Conservation (phyloP, 2,329 filamentous ascomycete species). For the Pseudocercospora pini-densiflorae region DNA sequence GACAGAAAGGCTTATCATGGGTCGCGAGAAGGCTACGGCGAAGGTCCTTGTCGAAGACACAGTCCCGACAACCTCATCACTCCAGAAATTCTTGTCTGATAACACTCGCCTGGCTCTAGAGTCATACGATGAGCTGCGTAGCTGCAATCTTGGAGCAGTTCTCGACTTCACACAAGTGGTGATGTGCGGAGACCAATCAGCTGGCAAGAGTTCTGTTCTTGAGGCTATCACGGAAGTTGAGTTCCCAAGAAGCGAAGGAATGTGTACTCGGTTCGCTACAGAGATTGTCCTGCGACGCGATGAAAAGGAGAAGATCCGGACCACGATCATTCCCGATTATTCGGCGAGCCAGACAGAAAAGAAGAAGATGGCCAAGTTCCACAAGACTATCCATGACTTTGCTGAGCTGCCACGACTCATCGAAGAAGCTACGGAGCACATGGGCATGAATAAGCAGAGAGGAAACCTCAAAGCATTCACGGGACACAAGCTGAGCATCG, state of each 20-base stretch:
- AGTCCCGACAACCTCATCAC: no score
- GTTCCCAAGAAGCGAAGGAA: not conserved
- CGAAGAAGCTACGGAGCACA: no score
- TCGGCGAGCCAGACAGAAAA: not conserved
- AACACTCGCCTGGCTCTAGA: no score
- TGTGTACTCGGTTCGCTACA: not conserved
- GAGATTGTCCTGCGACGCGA: not conserved
- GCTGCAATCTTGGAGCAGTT: no score
- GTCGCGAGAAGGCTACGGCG: no score
- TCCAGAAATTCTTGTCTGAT: no score
- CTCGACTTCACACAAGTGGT: not conserved
- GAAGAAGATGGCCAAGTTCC: not conserved
- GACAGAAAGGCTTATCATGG: no score
- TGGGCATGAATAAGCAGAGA: no score
- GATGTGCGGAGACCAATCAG: not conserved
- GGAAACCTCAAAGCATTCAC: constrained; percentile 43
- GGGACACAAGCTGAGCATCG: constrained; percentile 53
- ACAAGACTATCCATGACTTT: not conserved
- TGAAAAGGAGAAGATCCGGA: not conserved
- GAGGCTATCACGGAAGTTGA: not conserved
- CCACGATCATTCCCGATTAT: not conserved
- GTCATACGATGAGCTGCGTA: no score
- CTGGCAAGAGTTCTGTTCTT: not conserved
- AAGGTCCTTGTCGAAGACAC: no score
- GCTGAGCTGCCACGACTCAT: no score